These are phyloP conservation scores for Galeopsis tetrahit DNA, from an alignment of 257 asterid species.

Conservation along the genomic window DNA sequence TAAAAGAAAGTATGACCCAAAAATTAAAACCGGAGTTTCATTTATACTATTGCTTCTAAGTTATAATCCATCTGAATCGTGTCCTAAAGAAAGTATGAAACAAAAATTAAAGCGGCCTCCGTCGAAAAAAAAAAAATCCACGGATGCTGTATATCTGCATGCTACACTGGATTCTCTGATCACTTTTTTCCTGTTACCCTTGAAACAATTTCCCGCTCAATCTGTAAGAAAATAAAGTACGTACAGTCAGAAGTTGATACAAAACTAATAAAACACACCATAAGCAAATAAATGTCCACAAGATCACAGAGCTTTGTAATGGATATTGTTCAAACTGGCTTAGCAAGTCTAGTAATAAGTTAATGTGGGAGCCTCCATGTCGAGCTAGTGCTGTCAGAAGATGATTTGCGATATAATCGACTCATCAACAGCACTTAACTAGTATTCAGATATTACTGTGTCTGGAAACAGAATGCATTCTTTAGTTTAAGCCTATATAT, in stretches of 20 bases:
- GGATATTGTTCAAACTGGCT: background rate
- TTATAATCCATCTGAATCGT: too few species aligned
- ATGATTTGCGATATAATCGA: background rate
- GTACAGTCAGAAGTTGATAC: constrained; percentile 11
- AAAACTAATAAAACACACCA: background rate
- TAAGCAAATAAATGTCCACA: background rate
- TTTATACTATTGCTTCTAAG: too few species aligned
- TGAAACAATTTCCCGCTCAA: constrained; percentile 41
- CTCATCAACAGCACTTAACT: background rate
- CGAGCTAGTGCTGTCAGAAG: background rate
- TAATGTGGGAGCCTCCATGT: background rate
- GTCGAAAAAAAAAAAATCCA: background rate
- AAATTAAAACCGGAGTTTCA: too few species aligned
- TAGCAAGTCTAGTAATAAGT: background rate
- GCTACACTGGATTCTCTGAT: constrained; percentile 1
- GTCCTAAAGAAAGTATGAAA: too few species aligned
- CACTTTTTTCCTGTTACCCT: constrained; percentile 19
- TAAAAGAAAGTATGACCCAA: too few species aligned
- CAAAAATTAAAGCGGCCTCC: too few species aligned
- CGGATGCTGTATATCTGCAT: constrained; percentile 6
- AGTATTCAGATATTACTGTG: background rate
- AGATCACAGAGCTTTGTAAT: background rate
- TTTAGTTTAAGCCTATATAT: background rate
- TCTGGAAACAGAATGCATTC: background rate
- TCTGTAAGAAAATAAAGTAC: constrained; percentile 28